A percentile compares a stretch with the other conserved stretches of the same genome.
phyloP scores from a whole-genome alignment of 1,284 basidiomycete genomes.

The Uromyces viciae-fabae region DNA sequence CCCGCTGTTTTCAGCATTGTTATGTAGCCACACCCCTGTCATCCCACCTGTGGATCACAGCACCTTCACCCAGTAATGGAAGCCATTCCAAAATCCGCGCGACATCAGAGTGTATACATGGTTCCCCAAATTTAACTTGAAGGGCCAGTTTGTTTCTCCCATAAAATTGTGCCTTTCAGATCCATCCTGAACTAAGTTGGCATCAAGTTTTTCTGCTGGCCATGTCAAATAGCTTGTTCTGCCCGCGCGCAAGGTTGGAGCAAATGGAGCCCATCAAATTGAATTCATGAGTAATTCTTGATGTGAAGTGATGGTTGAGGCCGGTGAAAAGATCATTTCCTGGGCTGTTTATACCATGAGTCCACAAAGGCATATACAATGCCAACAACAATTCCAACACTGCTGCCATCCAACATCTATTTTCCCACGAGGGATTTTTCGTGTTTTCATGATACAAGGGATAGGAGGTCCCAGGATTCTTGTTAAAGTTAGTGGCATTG shows the following conservation, averaged over 20 bases:
- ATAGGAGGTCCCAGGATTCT: neutral
- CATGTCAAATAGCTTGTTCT: neutral
- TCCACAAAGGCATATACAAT: neutral
- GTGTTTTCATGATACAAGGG: neutral
- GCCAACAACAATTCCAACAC: neutral
- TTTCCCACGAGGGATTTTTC: neutral
- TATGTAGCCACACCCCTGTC: neutral
- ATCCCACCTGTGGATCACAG: neutral
- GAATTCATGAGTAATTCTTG: neutral
- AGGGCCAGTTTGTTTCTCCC: neutral
- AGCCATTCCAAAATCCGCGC: neutral
- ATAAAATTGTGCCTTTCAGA: too few species aligned
- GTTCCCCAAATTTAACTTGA: neutral
- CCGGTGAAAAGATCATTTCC: neutral
- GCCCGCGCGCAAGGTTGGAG: neutral
- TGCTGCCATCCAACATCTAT: neutral
- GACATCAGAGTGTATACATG: neutral
- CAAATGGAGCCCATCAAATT: neutral
- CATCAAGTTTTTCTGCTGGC: neutral
- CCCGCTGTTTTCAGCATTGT: neutral
- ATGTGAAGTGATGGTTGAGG: neutral
- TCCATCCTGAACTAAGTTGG: too few species aligned
- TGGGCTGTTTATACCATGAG: neutral
- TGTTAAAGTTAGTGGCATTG: neutral
- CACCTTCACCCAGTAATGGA: neutral